Conservation (phyloP, 768 basidiomycete genomes). For the Phylloporus scabripes region DNA sequence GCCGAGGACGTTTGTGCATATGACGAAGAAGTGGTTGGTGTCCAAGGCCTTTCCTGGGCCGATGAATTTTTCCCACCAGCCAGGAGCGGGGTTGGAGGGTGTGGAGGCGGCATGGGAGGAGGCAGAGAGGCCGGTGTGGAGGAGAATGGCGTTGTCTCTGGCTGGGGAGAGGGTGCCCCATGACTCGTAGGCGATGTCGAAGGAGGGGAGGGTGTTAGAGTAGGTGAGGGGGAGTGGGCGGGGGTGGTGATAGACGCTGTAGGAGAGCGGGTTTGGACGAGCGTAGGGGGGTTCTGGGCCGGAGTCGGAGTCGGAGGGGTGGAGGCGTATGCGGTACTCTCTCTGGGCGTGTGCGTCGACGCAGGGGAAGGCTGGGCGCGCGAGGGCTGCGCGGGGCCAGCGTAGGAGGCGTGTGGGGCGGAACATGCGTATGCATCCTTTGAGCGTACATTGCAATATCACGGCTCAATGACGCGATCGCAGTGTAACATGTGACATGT, state of each 20-base stretch:
- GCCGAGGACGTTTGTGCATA: slow-evolving; percentile 95
- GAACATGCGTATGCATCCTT: slow-evolving; percentile 1
- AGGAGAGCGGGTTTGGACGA: slow-evolving; percentile 69
- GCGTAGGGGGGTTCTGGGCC: slow-evolving; percentile 84
- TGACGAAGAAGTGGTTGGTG: slow-evolving; percentile 85
- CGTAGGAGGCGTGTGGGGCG: background rate
- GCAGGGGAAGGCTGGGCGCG: slow-evolving; percentile 53
- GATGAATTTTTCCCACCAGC: slow-evolving; percentile 99
- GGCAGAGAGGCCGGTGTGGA: slow-evolving; percentile 94
- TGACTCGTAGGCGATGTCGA: slow-evolving; percentile 94
- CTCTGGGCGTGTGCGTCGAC: slow-evolving; percentile 78
- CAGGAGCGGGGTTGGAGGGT: slow-evolving; percentile 64
- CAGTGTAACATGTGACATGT: too few species aligned
- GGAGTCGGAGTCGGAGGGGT: slow-evolving; percentile 34
- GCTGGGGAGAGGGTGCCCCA: slow-evolving; percentile 85
- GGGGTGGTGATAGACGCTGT: slow-evolving; percentile 60
- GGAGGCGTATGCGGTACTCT: slow-evolving; percentile 49
- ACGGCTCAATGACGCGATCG: background rate
- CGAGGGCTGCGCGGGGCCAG: background rate
- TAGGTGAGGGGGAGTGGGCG: slow-evolving; percentile 63
- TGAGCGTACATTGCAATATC: too few species aligned
- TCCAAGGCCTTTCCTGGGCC: slow-evolving; percentile 93
- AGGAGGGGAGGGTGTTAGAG: slow-evolving; percentile 54
- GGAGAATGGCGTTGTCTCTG: slow-evolving; percentile 84
- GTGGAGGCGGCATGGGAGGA: slow-evolving; percentile 93